phyloP scores from a whole-genome alignment of 2,329 filamentous ascomycete genomes.

The Venturia aucupariae region DNA sequence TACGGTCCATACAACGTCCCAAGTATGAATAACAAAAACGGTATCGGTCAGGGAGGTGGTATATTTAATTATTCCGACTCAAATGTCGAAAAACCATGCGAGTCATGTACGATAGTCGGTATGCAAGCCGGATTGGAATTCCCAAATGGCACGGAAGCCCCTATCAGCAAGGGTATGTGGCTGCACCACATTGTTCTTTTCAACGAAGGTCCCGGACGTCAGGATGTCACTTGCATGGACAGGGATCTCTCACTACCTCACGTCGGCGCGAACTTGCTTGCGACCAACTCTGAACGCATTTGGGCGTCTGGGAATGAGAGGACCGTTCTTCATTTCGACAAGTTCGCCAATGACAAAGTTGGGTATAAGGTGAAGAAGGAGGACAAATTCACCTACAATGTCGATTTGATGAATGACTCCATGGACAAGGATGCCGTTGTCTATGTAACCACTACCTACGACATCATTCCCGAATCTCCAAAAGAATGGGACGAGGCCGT shows the following conservation, averaged over 20 bases:
- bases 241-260: not conserved
- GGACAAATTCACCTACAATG: constrained; percentile 7
- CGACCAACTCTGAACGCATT: not conserved
- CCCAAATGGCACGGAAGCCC: constrained; percentile 4
- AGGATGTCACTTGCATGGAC: not conserved
- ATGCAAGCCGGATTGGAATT: constrained; percentile 8
- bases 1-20: not conserved
- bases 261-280: no score
- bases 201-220: not conserved
- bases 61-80: constrained; percentile 2
- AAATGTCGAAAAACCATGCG: constrained; percentile 3
- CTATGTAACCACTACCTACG: constrained; percentile 13
- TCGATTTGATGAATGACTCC: constrained; percentile 14
- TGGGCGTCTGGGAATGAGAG: constrained; percentile 12
- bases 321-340: not conserved
- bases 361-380: not conserved
- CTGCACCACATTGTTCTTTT: constrained; percentile 10
- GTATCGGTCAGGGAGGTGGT: not conserved
- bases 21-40: not conserved
- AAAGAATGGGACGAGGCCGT: constrained; percentile 1
- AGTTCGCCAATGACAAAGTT: not conserved
- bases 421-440: constrained; percentile 12
- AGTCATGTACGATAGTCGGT: not conserved
- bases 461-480: constrained; percentile 11
- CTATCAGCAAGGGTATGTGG: constrained; percentile 13